Conservation (phyloP, 768 basidiomycete species). For the Leccinellum albellum region DNA sequence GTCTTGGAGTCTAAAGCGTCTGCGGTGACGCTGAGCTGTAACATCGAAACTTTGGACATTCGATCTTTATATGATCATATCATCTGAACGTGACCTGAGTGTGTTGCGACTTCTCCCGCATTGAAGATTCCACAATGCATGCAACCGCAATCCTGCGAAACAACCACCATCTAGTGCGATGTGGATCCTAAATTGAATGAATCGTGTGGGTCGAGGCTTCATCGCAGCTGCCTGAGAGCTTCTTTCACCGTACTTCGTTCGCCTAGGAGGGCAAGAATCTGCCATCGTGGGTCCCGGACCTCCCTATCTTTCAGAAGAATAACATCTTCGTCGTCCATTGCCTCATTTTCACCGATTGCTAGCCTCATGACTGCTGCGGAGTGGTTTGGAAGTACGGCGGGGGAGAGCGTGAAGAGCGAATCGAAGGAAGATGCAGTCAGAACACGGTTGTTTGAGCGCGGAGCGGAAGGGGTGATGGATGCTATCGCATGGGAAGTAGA, state of each 20-base stretch:
- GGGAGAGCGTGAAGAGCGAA: slow-evolving; percentile 72
- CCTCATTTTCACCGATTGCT: slow-evolving; percentile 51
- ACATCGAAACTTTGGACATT: neutral
- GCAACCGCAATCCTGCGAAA: neutral
- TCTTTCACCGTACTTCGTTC: slow-evolving; percentile 73
- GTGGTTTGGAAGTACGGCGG: slow-evolving; percentile 72
- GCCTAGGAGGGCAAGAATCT: slow-evolving; percentile 68
- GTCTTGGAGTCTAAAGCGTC: neutral
- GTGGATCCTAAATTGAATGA: neutral
- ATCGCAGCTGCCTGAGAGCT: slow-evolving; percentile 40
- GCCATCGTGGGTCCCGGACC: slow-evolving; percentile 68
- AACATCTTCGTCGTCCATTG: slow-evolving; percentile 44
- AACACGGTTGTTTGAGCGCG: slow-evolving; percentile 38
- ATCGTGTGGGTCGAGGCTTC: slow-evolving; percentile 1
- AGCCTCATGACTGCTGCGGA: slow-evolving; percentile 76
- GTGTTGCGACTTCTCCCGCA: neutral
- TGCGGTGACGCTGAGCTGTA: neutral
- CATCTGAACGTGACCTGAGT: neutral
- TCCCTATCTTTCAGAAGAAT: slow-evolving; percentile 58
- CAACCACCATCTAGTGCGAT: neutral
- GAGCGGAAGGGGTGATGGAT: slow-evolving; percentile 61
- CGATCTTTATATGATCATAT: neutral
- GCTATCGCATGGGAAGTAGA: slow-evolving; percentile 72
- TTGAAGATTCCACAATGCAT: neutral
- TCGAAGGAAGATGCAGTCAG: slow-evolving; percentile 72